Percentiles rank a stretch among this genome's conserved stretches.
Evolutionary conservation across 2,329 filamentous ascomycete genomes (phyloP).

Genomic region (Leptoxyphium fumago): DNA sequence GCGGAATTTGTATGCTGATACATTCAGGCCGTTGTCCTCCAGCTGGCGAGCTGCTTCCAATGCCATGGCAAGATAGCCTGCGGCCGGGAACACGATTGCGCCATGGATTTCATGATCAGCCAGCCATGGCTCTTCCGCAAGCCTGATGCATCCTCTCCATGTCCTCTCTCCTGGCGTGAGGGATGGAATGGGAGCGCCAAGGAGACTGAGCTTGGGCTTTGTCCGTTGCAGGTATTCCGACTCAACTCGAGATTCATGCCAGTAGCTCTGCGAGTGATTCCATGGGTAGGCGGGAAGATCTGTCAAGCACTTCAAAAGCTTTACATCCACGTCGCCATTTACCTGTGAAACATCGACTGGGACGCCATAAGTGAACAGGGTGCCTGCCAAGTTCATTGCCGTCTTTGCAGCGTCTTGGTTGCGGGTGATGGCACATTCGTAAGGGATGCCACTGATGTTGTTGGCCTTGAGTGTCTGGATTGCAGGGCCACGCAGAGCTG

Average conservation of each 20-base stretch:
- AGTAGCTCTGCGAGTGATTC: constrained; percentile 6
- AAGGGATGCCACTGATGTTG: neutral
- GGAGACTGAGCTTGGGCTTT: neutral
- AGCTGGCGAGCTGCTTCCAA: constrained; percentile 4
- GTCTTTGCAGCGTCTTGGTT: neutral
- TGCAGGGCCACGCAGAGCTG: neutral
- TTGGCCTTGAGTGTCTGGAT: neutral
- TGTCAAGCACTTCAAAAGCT: neutral
- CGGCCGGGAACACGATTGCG: constrained; percentile 4
- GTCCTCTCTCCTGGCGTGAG: constrained; percentile 2
- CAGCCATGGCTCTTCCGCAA: constrained; percentile 19
- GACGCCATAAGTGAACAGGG: neutral
- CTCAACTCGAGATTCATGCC: constrained; percentile 4
- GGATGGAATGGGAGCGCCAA: constrained; percentile 2
- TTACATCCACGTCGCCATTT: neutral
- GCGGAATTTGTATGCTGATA: neutral
- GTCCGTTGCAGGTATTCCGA: constrained; percentile 3
- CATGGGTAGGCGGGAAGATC: constrained; percentile 8
- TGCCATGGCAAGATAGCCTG: constrained; percentile 5
- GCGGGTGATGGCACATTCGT: neutral
- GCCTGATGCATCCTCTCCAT: constrained; percentile 16
- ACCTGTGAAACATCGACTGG: neutral
- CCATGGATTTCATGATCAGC: constrained; percentile 12
- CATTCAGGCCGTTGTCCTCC: neutral
- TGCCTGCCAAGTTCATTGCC: neutral